These are phyloP conservation scores for Euphorbia peplus DNA, from an alignment of 345 rosid species.

Conservation along the genomic window DNA sequence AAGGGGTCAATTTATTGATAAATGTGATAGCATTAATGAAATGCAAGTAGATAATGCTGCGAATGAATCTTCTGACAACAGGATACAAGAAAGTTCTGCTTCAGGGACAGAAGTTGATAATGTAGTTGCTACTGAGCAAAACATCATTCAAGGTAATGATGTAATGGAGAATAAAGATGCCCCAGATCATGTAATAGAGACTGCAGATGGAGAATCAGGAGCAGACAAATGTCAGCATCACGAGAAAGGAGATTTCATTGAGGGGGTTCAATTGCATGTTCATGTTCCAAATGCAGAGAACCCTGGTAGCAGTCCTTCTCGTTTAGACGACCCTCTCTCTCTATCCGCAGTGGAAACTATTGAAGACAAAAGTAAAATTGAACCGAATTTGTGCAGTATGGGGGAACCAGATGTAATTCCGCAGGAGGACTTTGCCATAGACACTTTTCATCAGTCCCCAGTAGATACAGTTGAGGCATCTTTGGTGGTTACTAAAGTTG, in stretches of 20 bases:
- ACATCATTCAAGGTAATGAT: conserved; percentile 22
- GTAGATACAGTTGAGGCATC: conserved; percentile 17
- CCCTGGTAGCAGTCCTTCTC: conserved; percentile 17
- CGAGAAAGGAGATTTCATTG: conserved; percentile 18
- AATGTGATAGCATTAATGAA: conserved; percentile 20
- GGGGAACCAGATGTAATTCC: conserved; percentile 29
- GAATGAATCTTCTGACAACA: conserved; percentile 33
- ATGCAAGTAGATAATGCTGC: conserved; percentile 26
- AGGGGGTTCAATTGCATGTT: conserved; percentile 23
- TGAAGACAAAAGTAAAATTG: conserved; percentile 26
- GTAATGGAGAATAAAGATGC: conserved; percentile 31
- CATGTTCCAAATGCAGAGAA: conserved; percentile 26
- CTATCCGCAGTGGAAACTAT: conserved; percentile 21
- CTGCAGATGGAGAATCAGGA: conserved; percentile 24
- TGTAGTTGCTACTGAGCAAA: conserved; percentile 18
- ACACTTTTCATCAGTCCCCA: conserved; percentile 20
- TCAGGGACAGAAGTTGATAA: conserved; percentile 40
- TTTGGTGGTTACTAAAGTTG: conserved; percentile 15
- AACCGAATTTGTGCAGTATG: conserved; percentile 18
- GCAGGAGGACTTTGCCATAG: conserved; percentile 29
- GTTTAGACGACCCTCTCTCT: conserved; percentile 20
- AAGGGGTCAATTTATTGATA: conserved; percentile 15
- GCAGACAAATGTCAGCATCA: conserved; percentile 15
- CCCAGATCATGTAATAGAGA: conserved; percentile 23
- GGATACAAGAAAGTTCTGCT: conserved; percentile 33